Percentiles rank a stretch among this genome's conserved stretches.
Conservation (phyloP, 2,329 filamentous ascomycete genomes). For the Beauveria varroae region DNA sequence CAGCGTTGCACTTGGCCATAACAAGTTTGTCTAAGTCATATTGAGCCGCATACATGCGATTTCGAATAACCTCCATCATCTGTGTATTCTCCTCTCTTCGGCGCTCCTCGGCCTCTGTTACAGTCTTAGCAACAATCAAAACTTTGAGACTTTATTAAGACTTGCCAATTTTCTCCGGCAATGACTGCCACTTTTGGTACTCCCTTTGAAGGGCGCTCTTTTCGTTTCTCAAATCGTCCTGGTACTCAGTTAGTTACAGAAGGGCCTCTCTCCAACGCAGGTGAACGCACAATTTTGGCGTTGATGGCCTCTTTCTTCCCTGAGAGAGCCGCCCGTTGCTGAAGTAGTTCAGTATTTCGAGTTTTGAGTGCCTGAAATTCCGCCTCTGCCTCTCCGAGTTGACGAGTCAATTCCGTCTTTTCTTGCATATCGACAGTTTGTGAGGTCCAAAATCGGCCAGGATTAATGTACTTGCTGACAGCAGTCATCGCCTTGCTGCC, state of each 20-base stretch:
- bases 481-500: conserved; percentile 67
- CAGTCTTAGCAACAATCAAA: conserved; percentile 14
- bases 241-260: conserved; percentile 16
- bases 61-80: conserved; percentile 25
- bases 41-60: conserved; percentile 40
- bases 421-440: conserved; percentile 63
- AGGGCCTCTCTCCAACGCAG: neutral
- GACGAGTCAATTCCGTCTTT: conserved; percentile 53
- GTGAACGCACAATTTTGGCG: conserved; percentile 26
- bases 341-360: conserved; percentile 19
- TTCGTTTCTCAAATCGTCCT: conserved; percentile 48
- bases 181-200: conserved; percentile 53
- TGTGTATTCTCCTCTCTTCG: conserved; percentile 23
- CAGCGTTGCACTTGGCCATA: conserved; percentile 47
- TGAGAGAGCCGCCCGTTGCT: conserved; percentile 29
- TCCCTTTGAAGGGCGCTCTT: conserved; percentile 63
- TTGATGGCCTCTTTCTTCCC: conserved; percentile 28
- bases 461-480: conserved; percentile 50
- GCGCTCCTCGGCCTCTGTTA: conserved; percentile 27
- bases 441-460: conserved; percentile 66
- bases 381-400: conserved; percentile 35
- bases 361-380: conserved; percentile 27
- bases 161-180: conserved; percentile 67
- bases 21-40: conserved; percentile 47
- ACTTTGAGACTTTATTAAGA: neutral